These are phyloP conservation scores for Hygrophila difformis DNA, from an alignment of 257 asterid genomes.

Conservation along the genomic window DNA sequence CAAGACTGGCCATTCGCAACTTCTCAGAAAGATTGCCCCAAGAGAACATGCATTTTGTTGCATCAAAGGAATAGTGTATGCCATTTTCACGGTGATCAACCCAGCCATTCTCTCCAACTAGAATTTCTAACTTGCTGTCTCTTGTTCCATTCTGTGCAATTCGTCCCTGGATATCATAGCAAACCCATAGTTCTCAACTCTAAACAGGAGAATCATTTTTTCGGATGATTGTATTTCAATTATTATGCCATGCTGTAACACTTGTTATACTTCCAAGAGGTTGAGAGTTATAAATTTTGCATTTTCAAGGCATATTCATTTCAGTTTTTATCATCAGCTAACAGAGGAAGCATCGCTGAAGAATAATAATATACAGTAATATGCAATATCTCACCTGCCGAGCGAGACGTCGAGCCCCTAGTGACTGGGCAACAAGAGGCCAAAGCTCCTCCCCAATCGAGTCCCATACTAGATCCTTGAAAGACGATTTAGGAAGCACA, in stretches of 20 bases:
- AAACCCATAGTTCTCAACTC: slow-evolving; percentile 17
- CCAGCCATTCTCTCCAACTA: slow-evolving; percentile 91
- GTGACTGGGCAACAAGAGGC: slow-evolving; percentile 69
- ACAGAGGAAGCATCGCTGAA: slow-evolving; percentile 9
- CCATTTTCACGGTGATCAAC: slow-evolving; percentile 94
- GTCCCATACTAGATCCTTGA: slow-evolving; percentile 71
- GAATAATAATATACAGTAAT: background rate
- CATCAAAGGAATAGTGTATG: slow-evolving; percentile 76
- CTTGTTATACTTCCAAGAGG: no score
- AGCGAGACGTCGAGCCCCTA: slow-evolving; percentile 78
- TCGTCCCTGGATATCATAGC: slow-evolving; percentile 47
- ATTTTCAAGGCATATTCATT: no score
- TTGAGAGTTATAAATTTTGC: no score
- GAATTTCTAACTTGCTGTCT: slow-evolving; percentile 89
- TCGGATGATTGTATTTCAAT: no score
- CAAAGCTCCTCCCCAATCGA: slow-evolving; percentile 65
- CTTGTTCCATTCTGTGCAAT: slow-evolving; percentile 78
- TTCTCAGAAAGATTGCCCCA: slow-evolving; percentile 99
- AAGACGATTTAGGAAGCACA: slow-evolving; percentile 75
- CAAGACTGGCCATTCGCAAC: slow-evolving; percentile 69
- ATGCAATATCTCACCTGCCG: slow-evolving; percentile 77
- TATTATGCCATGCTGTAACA: no score
- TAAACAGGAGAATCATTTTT: no score
- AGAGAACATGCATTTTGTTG: slow-evolving; percentile 94
- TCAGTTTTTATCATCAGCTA: background rate